A percentile compares a stretch with the other conserved stretches of the same genome.
These are phyloP conservation scores for Ceratocystis smalleyi DNA, from an alignment of 2,329 filamentous ascomycete genomes.

Conservation along the genomic window DNA sequence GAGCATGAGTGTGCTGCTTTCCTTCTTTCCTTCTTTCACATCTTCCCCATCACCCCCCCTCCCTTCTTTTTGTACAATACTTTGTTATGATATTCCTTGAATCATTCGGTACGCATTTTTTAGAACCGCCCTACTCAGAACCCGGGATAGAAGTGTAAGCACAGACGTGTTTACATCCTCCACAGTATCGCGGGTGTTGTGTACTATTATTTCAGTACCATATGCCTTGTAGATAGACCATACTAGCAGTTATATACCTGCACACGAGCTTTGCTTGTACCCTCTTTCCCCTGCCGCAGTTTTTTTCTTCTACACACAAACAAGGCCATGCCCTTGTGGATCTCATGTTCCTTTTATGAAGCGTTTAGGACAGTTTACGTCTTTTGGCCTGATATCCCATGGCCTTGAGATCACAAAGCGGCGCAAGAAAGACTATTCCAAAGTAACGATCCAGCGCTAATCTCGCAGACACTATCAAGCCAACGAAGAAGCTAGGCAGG, in stretches of 20 bases:
- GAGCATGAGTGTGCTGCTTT: background rate
- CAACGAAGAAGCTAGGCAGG: background rate
- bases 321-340: background rate
- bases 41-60: background rate
- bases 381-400: constrained; percentile 35
- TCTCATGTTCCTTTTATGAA: background rate
- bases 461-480: background rate
- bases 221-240: constrained; percentile 19
- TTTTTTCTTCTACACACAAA: background rate
- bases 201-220: constrained; percentile 9
- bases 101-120: constrained; percentile 2
- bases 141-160: background rate
- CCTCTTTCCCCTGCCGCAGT: background rate
- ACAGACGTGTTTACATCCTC: background rate
- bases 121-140: background rate
- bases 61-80: constrained; percentile 8
- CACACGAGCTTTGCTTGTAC: background rate
- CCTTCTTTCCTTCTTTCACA: background rate
- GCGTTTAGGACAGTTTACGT: constrained; percentile 44
- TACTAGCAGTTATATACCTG: constrained; percentile 18
- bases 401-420: constrained; percentile 44
- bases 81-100: constrained; percentile 10
- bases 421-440: constrained; percentile 38
- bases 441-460: background rate
- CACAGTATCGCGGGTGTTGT: constrained; percentile 18